Evolutionary conservation across 768 basidiomycete genomes (phyloP), one percentile per base, ranked within the genome.

Genomic region (Leccinellum rugosiceps): DNA sequence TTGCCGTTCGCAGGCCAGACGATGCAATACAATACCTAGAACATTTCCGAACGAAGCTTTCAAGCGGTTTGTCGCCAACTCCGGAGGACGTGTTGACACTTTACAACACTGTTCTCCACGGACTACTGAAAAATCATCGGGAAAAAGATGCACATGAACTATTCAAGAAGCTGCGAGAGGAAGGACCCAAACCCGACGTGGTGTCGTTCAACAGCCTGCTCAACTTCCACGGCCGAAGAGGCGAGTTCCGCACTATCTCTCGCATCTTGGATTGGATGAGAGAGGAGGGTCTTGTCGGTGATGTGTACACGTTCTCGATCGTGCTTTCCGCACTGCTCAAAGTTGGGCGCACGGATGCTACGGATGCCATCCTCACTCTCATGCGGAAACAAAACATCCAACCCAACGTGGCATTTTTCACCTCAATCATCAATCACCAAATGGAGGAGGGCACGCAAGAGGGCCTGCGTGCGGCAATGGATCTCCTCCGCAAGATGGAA

Each of bases 241-340:
- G 79, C 28, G 83, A 94, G 68, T 79, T 92, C 64, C 79, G 81
- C 53, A 76, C 74, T 2, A 76, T 95, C 58, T 82, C 84, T 3
- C 61, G 70, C 17, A 70, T 85, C 23, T 72, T 98, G 48, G 78
- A 79, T 48, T 71, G 77, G 56, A 84, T 96, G 76, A 70, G 76
- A 25, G 68, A 76, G 14, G 77, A 73, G 2, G 78, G 78, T 0
- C 65, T 96, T 32, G 63, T 72, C 21, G 90, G 92, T 7, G 92
- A 98, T 68, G 83, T 90, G 11, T 84, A 87, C 72, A 97, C 90
- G 0, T 98, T 87, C 71, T 93, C 94, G 4, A 93, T 87, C 13
- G 79, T 98, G 31, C 83, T 98, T 17, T 83, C 87, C 25, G 87
- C 90, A 1, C 70, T 96, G 53, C 80, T 94, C 50, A 83, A 82